Evolutionary conservation across 2,329 filamentous ascomycete genomes (phyloP).

Genomic region (Hypoxylon sp.): DNA sequence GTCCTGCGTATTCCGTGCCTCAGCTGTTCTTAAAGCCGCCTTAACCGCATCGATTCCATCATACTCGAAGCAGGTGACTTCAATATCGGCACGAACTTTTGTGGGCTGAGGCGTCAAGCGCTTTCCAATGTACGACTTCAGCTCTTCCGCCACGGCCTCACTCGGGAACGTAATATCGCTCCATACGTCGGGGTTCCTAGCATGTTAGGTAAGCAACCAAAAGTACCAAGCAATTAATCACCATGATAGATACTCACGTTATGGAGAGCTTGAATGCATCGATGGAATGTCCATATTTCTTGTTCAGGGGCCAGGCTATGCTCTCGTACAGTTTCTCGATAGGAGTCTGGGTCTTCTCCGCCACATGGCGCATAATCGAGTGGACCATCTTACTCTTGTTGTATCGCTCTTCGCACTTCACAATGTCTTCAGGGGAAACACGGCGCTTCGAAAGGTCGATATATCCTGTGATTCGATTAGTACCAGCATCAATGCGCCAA

Average conservation of each 20-base stretch:
- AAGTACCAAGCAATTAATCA: not conserved
- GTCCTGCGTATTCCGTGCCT: slow-evolving; percentile 91
- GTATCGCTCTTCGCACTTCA: slow-evolving; percentile 99
- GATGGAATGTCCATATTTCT: slow-evolving; percentile 95
- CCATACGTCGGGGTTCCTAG: slow-evolving; percentile 94
- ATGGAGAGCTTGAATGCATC: slow-evolving; percentile 99
- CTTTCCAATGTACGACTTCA: slow-evolving; percentile 97
- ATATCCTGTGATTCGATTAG: slow-evolving; percentile 73
- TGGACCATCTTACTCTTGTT: slow-evolving; percentile 99
- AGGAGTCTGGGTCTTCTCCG: slow-evolving; percentile 95
- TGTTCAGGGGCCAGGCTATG: slow-evolving; percentile 97
- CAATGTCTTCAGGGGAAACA: slow-evolving; percentile 96
- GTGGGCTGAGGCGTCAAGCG: slow-evolving; percentile 97
- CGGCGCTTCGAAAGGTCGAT: slow-evolving; percentile 99
- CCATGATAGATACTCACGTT: slow-evolving; percentile 74
- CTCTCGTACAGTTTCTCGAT: slow-evolving; percentile 94
- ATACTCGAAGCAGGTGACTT: slow-evolving; percentile 95
- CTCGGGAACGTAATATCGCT: slow-evolving; percentile 91
- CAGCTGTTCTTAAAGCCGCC: slow-evolving; percentile 88
- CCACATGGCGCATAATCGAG: slow-evolving; percentile 98
- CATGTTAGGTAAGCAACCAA: slow-evolving; percentile 36
- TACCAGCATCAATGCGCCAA: slow-evolving; percentile 30
- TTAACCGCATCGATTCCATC: slow-evolving; percentile 99
- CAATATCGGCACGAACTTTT: slow-evolving; percentile 97
- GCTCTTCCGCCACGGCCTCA: slow-evolving; percentile 86